These are phyloP conservation scores for Colletotrichum tofieldiae DNA, from an alignment of 2,329 filamentous ascomycete species.

Conservation along the genomic window DNA sequence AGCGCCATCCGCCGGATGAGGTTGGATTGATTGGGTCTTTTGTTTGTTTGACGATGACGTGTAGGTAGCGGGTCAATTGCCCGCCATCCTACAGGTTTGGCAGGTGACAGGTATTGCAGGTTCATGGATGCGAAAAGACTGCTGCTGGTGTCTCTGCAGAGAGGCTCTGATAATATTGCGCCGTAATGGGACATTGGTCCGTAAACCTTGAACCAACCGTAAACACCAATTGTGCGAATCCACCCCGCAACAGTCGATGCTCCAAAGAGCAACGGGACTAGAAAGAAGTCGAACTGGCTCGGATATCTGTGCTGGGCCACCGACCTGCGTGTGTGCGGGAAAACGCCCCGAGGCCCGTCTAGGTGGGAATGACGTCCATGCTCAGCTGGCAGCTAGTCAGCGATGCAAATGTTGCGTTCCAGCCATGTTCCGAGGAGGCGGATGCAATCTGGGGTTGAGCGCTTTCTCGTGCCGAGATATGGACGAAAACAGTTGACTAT, in stretches of 20 bases:
- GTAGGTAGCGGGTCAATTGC: neutral
- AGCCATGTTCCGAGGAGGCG: slow-evolving; percentile 7
- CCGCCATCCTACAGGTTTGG: neutral
- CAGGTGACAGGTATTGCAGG: neutral
- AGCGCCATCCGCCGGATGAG: neutral
- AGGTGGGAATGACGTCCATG: slow-evolving; percentile 15
- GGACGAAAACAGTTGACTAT: neutral
- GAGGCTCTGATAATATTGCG: neutral
- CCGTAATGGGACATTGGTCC: slow-evolving; percentile 24
- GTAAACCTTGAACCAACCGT: slow-evolving; percentile 29
- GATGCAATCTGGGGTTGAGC: neutral
- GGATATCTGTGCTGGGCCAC: slow-evolving; percentile 1
- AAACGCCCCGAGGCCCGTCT: slow-evolving; percentile 14
- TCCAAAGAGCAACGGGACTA: neutral
- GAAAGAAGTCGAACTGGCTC: neutral
- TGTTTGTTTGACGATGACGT: neutral
- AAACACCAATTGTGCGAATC: neutral
- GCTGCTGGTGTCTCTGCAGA: neutral
- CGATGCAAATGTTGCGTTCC: neutral
- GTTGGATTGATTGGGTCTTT: no score
- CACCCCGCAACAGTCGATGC: neutral
- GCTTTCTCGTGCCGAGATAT: neutral
- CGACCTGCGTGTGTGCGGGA: neutral
- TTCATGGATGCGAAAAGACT: no score
- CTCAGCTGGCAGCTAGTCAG: neutral